Evolutionary conservation across 345 rosid genomes (phyloP), one percentile per base, ranked within the genome.

Genomic region (Durio zibethinus): DNA sequence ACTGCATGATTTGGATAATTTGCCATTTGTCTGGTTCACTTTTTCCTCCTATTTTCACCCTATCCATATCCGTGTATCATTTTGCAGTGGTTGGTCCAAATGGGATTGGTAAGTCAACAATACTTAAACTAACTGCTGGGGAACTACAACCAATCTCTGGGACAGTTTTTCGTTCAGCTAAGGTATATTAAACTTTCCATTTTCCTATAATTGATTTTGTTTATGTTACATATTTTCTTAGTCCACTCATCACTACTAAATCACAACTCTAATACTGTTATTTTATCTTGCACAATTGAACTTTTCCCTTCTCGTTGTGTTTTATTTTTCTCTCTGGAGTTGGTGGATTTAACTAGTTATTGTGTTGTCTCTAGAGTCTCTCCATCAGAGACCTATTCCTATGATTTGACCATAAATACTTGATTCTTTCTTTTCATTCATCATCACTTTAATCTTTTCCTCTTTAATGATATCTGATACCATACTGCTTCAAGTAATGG

Each of bases 51-150:
- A 7, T 45, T 3, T 57, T 59, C 33, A 10, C 60, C 23, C 33
- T 78, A 42, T 63, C 10, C 54, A 40, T 72, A 10, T 67, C 6
- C 18, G 31, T 38, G 71, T 33, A n/a, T 84, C 42, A 57, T 73
- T 80, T 43, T 86, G 78, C 88, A 96, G 99, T 96, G 99, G 99
- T 96, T 64, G 99, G 99, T 73, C 90, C 99, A 78, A 96, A 96
- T 89, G 99, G 99, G 67, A 96, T 96, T 82, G 99, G 99, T 75
- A 96, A 96, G 85, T 93, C 98, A 79, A 96, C 99, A 53, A 96
- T 96, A 77, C 98, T 96, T 75, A 96, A 96, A 88, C 87, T 96
- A 75, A 96, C 93, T 76, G 87, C 97, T 7, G 99, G 99, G 66
- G 99, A 96, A 54, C 85, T 96, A 62, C 98, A 96, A 80, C 98